Conservation (phyloP, 106 monocot species). For the Cymbidium sinense region DNA sequence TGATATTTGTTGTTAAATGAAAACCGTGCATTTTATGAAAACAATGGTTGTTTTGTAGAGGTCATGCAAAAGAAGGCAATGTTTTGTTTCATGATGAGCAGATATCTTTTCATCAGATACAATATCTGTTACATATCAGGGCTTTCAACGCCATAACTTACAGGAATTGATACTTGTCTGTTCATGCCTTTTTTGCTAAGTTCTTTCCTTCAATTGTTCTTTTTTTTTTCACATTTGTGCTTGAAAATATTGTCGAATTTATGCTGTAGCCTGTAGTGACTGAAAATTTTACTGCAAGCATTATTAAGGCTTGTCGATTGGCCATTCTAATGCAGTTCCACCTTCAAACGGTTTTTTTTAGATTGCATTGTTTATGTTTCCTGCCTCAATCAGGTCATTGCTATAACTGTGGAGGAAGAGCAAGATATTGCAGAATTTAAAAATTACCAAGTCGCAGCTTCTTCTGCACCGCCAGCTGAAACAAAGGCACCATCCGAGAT, state of each 20-base stretch:
- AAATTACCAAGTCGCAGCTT: constrained; percentile 52
- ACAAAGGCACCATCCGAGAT: constrained; percentile 33
- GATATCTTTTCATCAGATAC: background rate
- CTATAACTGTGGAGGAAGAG: constrained; percentile 90
- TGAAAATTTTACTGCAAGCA: background rate
- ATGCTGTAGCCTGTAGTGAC: no score
- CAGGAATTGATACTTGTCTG: background rate
- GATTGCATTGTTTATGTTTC: background rate
- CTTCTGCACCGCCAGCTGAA: constrained; percentile 36
- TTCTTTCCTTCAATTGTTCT: background rate
- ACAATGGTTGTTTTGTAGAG: background rate
- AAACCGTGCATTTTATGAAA: background rate
- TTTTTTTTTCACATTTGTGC: background rate
- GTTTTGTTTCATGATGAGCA: background rate
- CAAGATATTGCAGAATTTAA: constrained; percentile 76
- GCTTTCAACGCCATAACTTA: background rate
- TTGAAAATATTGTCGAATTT: constrained; percentile 1
- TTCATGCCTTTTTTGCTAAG: background rate
- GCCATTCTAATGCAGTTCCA: background rate
- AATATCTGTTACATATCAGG: background rate
- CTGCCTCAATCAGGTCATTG: constrained; percentile 54
- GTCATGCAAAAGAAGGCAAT: background rate
- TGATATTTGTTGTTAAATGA: background rate
- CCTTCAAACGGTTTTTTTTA: background rate
- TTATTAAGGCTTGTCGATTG: background rate